These are phyloP conservation scores for Globisporangium splendens DNA, from an alignment of 352 stramenopile species.

Conservation along the genomic window DNA sequence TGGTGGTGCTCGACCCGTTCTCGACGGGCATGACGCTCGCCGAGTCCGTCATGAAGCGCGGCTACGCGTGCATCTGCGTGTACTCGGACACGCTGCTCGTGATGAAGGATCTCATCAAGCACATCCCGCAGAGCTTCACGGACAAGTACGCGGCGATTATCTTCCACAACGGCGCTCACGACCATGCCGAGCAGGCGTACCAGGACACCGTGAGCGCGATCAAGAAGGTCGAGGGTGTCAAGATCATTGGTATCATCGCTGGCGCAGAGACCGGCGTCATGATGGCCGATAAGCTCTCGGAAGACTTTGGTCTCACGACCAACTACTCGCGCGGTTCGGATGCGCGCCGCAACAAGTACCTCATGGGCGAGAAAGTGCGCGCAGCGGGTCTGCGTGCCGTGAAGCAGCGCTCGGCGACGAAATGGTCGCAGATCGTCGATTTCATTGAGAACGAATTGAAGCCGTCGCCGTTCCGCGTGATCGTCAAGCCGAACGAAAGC, in stretches of 20 bases:
- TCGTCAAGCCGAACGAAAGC: constrained; percentile 93
- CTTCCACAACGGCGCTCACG: constrained; percentile 61
- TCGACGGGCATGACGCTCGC: constrained; percentile 92
- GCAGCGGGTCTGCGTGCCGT: constrained; percentile 70
- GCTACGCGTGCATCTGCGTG: constrained; percentile 78
- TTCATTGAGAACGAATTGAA: constrained; percentile 75
- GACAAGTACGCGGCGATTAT: constrained; percentile 58
- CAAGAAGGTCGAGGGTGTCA: constrained; percentile 27
- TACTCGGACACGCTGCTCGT: constrained; percentile 79
- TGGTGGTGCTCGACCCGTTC: constrained; percentile 95
- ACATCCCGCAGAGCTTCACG: constrained; percentile 48
- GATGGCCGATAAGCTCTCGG: constrained; percentile 87
- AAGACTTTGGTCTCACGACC: constrained; percentile 81
- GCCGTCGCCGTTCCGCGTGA: constrained; percentile 60
- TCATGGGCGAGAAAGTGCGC: constrained; percentile 86
- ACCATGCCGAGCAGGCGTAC: constrained; percentile 24
- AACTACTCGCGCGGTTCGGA: constrained; percentile 83
- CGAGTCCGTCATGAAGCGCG: constrained; percentile 80
- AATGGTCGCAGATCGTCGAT: constrained; percentile 76
- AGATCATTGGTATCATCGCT: constrained; percentile 82
- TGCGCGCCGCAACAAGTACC: constrained; percentile 87
- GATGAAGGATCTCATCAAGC: constrained; percentile 67
- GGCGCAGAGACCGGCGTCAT: constrained; percentile 93
- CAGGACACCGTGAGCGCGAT: constrained; percentile 37
- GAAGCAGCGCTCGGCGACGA: constrained; percentile 61